Base-by-base conservation (phyloP, 2,329 filamentous ascomycete species). In the Neonectria sp. region DNA sequence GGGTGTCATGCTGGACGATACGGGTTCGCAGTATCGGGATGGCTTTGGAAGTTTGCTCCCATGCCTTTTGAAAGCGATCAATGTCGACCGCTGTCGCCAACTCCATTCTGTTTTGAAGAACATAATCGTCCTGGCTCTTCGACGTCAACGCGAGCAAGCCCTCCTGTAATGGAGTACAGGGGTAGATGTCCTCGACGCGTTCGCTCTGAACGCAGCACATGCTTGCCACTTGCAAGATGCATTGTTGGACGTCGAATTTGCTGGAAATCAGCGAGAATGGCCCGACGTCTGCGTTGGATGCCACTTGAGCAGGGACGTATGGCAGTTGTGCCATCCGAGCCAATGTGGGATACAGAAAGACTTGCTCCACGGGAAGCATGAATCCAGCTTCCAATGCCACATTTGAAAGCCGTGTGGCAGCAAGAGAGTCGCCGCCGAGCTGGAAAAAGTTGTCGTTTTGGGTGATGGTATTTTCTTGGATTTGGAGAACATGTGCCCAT, bases 381-480 rank as follows among this genome's bases (percentile, higher is more conserved):
- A 57, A 53, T 21, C 57, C 58, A 15, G 58, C 58, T 37, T 66
- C 52, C 24, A 46, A 37, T 31, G 51, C 58, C 25, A 27, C 35
- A 62, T 62, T 57, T 24, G 52, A 15, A 25, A 66, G 63, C 29
- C 45, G 45, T n/a, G 21, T 45, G 33, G 63, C 63, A n/a, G 63
- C 35, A 13, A 66, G 21, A 4, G 63, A 66, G 21, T 66, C 63
- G 15, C 63, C 63, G 11, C 63, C 63, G 12, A 62, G 63, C 27
- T 66, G 52, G 35, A 66, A 66, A 35, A 66, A 66, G 57, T 62
- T 66, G 45, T 66, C 63, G 24, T 66, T 53, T 45, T 40, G 45
- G 9, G 46, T 37, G 31, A 66, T 66, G 35, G 58, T 37, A 7
- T 62, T 48, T 57, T 57, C 11, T 9, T 62, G 6, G 6, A 51